Base-by-base conservation (phyloP, 345 rosid genomes). In the Gossypium bickii region DNA sequence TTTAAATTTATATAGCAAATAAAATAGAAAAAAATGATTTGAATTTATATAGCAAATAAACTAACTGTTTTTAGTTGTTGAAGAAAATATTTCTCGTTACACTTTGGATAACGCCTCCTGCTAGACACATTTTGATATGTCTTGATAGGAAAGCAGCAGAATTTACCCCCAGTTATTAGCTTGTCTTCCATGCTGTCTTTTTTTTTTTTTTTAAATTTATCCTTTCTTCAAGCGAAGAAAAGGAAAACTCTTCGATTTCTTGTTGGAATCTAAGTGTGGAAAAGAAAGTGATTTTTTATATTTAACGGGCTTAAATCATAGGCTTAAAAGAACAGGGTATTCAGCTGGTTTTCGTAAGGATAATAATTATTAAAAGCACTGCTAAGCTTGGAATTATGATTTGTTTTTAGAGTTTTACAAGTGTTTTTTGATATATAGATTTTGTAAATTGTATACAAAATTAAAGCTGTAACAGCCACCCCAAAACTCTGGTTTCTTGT, bases 391-490 rank as follows among this genome's bases (percentile, higher is more conserved):
- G 38, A 34, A 34, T 34, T 34, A 34, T 34, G 38, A 4, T 34
- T 34, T 34, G 38, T 34, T 34, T 34, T 34, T 34, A 47, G 49
- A 47, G 67, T 34, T 62, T 17, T 29, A 45, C 49, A 47, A 47
- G 49, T 11, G 49, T 9, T 47, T 47, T 47, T 47, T 34, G 3
- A 11, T 47, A 47, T 47, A 16, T 62, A 29, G 49, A 15, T 12
- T 51, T 76, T 34, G 66, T 71, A 76, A 76, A 63, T 22, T 34
- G 7, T 34, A 34, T 5, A 5, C 38, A 34, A 34, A 34, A 5
- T 34, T 5, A 72, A 65, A 76, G 74, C 78, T 77, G 80, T 41
- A 64, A 65, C 80, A 24, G 78, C 24, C 45, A 27, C 16, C 58
- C 38, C 29, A 64, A 67, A 65, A 45, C 55, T 41, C 20, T 76